A percentile compares a stretch with the other conserved stretches of the same genome.
Evolutionary conservation across 768 basidiomycete species (phyloP).

Genomic region (Collybia sp.): DNA sequence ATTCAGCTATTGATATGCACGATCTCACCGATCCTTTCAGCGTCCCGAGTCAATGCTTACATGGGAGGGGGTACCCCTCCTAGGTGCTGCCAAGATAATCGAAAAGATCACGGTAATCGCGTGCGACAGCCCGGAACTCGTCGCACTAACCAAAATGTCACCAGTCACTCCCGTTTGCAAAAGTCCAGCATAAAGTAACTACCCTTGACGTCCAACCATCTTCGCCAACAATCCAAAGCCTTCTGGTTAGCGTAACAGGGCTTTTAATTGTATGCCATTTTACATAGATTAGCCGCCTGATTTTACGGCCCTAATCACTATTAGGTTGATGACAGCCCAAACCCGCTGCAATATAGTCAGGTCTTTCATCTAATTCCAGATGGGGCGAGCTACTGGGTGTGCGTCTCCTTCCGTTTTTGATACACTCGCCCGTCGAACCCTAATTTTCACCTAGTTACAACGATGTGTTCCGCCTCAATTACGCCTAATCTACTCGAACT

Average conservation of each 20-base stretch:
- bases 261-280: conserved; percentile 54
- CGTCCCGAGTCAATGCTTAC: conserved; percentile 79
- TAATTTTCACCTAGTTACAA: conserved; percentile 49
- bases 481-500: conserved; percentile 31
- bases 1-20: not conserved
- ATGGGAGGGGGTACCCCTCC: conserved; percentile 62
- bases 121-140: not conserved
- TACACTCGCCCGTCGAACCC: conserved; percentile 1
- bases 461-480: conserved; percentile 91
- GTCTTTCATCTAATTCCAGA: conserved; percentile 89
- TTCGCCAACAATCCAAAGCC: conserved; percentile 43
- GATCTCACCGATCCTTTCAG: conserved; percentile 34
- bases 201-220: conserved; percentile 92
- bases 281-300: not conserved
- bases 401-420: conserved; percentile 22
- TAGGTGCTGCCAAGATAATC: conserved; percentile 50
- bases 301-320: not conserved
- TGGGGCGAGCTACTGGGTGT: conserved; percentile 79
- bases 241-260: conserved; percentile 88
- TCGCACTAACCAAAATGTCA: not conserved
- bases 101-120: conserved; percentile 67
- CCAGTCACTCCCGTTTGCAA: conserved; percentile 78
- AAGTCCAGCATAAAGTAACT: conserved; percentile 74
- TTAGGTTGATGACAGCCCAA: conserved; percentile 76
- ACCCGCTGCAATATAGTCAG: conserved; percentile 89